Base-by-base conservation (phyloP, 306 rosid species). In the Pueraria montana region DNA sequence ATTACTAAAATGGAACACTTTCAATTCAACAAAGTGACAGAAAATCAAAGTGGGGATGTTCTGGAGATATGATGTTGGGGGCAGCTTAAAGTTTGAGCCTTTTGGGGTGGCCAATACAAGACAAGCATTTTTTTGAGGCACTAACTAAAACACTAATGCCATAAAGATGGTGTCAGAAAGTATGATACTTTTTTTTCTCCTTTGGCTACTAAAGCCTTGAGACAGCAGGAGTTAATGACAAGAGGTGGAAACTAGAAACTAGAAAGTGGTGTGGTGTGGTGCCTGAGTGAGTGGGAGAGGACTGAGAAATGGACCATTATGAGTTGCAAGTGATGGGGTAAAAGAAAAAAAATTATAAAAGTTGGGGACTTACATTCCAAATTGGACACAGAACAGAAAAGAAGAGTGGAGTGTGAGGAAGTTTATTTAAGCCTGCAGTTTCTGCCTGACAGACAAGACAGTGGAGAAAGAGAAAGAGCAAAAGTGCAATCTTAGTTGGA, bases 401-500 rank as follows among this genome's bases (percentile, higher is more conserved):
- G 67, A 38, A 65, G 24, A 38, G 73, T 46, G 75, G 52, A 66
- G 74, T 13, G 27, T 81, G 90, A 62, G 63, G 38, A 74, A 76
- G 71, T 61, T 72, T 68, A 55, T 73, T 69, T 27, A 61, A 52
- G 50, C 17, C 1, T 82, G 83, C 20, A 80, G 86, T 77, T 62
- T 30, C 53, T 82, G 65, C 17, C 58, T 83, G 89, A 84, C 80
- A 84, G 80, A 89, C 32, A 84, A 77, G 85, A 79, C 77, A 70
- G 56, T 81, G 79, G 73, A 79, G 83, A 73, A 68, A 82, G 76
- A 50, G 58, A 67, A 14, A 55, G 42, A 49, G 64, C 8, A 65
- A 80, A 82, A 85, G 87, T 79, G 86, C 72, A 77, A 77, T 78
- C 83, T 76, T 86, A 76, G 89, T 87, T 86, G 91, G 91, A 82